Percentiles rank a stretch among this genome's conserved stretches.
Conservation (phyloP, 2,329 filamentous ascomycete genomes). For the Sordariomycetes sp. region DNA sequence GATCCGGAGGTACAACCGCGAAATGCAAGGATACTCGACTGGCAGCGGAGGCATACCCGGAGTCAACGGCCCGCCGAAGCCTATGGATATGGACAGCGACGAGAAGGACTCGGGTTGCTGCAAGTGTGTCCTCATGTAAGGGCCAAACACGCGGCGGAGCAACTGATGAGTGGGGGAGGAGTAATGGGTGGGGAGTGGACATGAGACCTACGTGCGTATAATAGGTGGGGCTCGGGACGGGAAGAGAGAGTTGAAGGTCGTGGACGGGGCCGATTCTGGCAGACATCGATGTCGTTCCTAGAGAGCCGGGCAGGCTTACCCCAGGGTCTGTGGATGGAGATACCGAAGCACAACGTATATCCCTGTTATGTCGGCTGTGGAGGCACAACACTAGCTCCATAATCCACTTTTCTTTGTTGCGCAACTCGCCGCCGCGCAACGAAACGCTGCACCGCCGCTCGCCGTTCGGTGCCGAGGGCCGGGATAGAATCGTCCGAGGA, state of each 20-base stretch:
- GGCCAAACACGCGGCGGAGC: slow-evolving; percentile 2
- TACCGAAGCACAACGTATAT: not conserved
- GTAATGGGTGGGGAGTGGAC: not conserved
- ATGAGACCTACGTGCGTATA: not conserved
- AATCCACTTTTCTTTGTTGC: slow-evolving; percentile 5
- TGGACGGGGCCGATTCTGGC: not conserved
- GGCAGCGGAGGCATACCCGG: slow-evolving; percentile 55
- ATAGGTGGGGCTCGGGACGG: not conserved
- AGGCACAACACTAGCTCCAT: not conserved
- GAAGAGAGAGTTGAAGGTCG: not conserved
- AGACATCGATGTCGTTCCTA: slow-evolving; percentile 9
- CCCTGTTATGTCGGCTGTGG: slow-evolving; percentile 3
- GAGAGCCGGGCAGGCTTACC: slow-evolving; percentile 9
- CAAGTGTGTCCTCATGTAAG: slow-evolving; percentile 83
- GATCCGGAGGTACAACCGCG: slow-evolving; percentile 96
- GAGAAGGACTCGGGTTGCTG: slow-evolving; percentile 69
- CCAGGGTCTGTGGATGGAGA: slow-evolving; percentile 4
- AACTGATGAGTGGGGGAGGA: not conserved
- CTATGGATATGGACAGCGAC: slow-evolving; percentile 69
- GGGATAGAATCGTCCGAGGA: not conserved
- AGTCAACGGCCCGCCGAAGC: slow-evolving; percentile 50
- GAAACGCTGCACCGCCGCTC: not conserved
- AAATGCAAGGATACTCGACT: slow-evolving; percentile 81
- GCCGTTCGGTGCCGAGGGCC: not conserved
- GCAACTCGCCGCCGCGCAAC: slow-evolving; percentile 3